These are phyloP conservation scores for Linum trigynum DNA, from an alignment of 345 rosid genomes.

Conservation along the genomic window DNA sequence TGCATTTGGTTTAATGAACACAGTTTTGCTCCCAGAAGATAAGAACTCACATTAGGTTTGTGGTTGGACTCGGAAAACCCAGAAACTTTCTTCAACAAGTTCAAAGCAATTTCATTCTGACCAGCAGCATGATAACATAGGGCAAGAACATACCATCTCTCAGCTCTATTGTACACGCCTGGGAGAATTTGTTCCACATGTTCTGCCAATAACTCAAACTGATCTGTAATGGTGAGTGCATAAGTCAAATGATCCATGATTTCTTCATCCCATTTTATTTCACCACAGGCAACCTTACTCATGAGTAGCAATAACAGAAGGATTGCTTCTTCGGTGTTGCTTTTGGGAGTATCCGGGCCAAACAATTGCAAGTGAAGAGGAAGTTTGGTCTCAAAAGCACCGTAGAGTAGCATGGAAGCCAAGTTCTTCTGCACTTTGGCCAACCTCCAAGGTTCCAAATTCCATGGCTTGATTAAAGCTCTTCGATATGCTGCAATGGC, in stretches of 20 bases:
- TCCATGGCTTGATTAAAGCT: constrained; percentile 76
- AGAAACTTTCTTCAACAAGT: constrained; percentile 53
- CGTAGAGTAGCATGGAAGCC: constrained; percentile 64
- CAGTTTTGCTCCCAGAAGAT: constrained; percentile 70
- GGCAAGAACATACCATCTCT: constrained; percentile 87
- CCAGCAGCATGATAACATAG: constrained; percentile 79
- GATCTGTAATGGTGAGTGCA: constrained; percentile 67
- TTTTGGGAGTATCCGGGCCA: constrained; percentile 35
- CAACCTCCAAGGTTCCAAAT: constrained; percentile 62
- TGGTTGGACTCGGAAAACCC: constrained; percentile 65
- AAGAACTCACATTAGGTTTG: constrained; percentile 42
- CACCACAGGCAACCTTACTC: constrained; percentile 52
- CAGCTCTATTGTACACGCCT: constrained; percentile 52
- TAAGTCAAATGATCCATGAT: constrained; percentile 71
- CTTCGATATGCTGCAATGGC: constrained; percentile 64
- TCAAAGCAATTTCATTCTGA: constrained; percentile 57
- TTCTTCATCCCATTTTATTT: constrained; percentile 76
- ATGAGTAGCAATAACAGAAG: constrained; percentile 62
- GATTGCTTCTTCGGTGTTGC: constrained; percentile 73
- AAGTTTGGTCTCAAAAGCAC: constrained; percentile 57
- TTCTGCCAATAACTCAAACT: constrained; percentile 53
- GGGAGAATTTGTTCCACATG: constrained; percentile 74
- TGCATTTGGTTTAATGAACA: constrained; percentile 58
- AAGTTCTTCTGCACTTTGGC: constrained; percentile 70
- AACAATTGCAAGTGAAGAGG: constrained; percentile 29